Conservation (phyloP, 2,329 filamentous ascomycete species). For the Penicillium sp. region DNA sequence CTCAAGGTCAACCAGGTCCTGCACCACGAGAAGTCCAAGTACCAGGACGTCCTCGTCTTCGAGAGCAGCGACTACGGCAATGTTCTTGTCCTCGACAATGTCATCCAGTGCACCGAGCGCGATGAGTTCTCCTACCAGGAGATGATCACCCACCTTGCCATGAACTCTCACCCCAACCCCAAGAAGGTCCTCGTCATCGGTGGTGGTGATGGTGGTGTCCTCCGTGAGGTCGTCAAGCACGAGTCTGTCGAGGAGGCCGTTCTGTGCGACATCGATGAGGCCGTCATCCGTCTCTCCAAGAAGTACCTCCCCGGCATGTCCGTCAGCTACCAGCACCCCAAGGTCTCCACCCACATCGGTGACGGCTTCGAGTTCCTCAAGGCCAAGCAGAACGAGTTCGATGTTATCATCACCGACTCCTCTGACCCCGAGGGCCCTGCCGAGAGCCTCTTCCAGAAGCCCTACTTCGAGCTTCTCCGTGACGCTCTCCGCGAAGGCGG, state of each 20-base stretch:
- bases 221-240: slow-evolving; percentile 99
- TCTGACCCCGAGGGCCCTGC: slow-evolving; percentile 96
- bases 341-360: slow-evolving; percentile 86
- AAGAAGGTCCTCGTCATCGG: slow-evolving; percentile 99
- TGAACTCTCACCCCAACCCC: slow-evolving; percentile 97
- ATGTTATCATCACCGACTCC: slow-evolving; percentile 99
- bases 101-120: slow-evolving; percentile 97
- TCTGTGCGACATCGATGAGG: slow-evolving; percentile 98
- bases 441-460: slow-evolving; percentile 96
- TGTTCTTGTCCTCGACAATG: slow-evolving; percentile 95
- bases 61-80: slow-evolving; percentile 96
- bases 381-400: slow-evolving; percentile 95
- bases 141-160: slow-evolving; percentile 98
- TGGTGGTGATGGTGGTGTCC: slow-evolving; percentile 93
- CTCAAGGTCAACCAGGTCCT: slow-evolving; percentile 96
- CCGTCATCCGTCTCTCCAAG: slow-evolving; percentile 97
- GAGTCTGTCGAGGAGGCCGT: slow-evolving; percentile 92
- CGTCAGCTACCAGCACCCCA: slow-evolving; percentile 88
- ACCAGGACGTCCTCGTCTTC: slow-evolving; percentile 98
- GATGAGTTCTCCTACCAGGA: slow-evolving; percentile 99
- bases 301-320: slow-evolving; percentile 95
- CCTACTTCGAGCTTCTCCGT: slow-evolving; percentile 92
- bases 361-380: slow-evolving; percentile 99
- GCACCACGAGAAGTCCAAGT: slow-evolving; percentile 98
- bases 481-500: slow-evolving; percentile 90